These are phyloP conservation scores for Termitomyces sp. DNA, from an alignment of 768 basidiomycete genomes.

Conservation along the genomic window DNA sequence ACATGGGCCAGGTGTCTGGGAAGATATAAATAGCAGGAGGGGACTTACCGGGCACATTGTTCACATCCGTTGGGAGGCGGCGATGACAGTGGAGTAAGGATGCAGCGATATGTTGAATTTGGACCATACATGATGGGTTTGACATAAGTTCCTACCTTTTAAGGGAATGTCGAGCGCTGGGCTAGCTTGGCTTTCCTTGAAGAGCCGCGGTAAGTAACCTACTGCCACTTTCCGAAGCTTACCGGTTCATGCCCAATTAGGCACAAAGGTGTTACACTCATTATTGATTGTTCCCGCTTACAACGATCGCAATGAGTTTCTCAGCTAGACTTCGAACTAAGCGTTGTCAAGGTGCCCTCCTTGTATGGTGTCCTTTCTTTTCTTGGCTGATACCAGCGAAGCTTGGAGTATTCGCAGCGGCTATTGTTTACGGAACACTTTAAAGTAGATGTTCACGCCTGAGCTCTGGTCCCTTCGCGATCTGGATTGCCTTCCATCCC, in stretches of 20 bases:
- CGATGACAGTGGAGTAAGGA: too few relatives aligned
- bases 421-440: slow-evolving; percentile 9
- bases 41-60: too few relatives aligned
- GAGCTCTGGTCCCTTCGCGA: background rate
- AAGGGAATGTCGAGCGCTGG: too few relatives aligned
- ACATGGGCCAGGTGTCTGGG: too few relatives aligned
- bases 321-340: background rate
- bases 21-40: too few relatives aligned
- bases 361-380: background rate
- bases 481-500: slow-evolving; percentile 9
- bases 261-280: background rate
- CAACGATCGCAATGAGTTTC: background rate
- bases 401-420: background rate
- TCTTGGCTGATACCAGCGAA: background rate
- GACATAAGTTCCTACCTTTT: too few relatives aligned
- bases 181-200: too few relatives aligned
- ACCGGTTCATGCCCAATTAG: slow-evolving; percentile 1
- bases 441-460: background rate
- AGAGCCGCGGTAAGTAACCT: too few relatives aligned
- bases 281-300: background rate
- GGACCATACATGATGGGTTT: too few relatives aligned
- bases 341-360: background rate
- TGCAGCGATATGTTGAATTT: too few relatives aligned
- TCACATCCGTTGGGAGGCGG: too few relatives aligned
- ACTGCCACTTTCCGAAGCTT: background rate